A percentile compares a stretch with the other conserved stretches of the same genome.
Evolutionary conservation across 805 yeast genomes (phyloP).

Genomic region (Candida sphagnicola): DNA sequence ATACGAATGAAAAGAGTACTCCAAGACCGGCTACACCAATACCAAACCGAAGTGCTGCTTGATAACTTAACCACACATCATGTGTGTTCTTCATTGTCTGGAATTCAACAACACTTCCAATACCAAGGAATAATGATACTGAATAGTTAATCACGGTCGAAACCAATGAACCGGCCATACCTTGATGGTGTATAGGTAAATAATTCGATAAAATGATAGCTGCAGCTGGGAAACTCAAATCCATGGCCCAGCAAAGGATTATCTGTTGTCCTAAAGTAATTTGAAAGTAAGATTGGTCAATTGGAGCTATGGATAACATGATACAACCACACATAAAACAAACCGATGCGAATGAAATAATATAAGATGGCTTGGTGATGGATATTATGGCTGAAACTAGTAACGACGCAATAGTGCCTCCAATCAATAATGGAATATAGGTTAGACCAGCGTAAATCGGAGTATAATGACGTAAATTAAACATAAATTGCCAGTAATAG

Average conservation of each 20-base stretch:
- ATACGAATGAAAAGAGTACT: constrained; percentile 22
- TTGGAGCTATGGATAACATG: constrained; percentile 54
- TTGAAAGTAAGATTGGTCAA: constrained; percentile 55
- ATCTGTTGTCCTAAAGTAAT: constrained; percentile 54
- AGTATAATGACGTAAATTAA: constrained; percentile 46
- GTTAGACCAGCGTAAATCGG: constrained; percentile 32
- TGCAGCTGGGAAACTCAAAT: constrained; percentile 72
- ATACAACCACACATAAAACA: constrained; percentile 54
- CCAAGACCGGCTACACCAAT: constrained; percentile 58
- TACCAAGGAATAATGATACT: constrained; percentile 64
- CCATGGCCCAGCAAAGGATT: constrained; percentile 70
- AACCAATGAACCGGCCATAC: constrained; percentile 73
- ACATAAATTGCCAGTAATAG: constrained; percentile 51
- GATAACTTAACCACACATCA: constrained; percentile 39
- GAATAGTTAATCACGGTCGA: constrained; percentile 71
- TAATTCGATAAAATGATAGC: constrained; percentile 57
- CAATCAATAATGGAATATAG: constrained; percentile 44
- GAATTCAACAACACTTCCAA: constrained; percentile 63
- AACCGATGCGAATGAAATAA: constrained; percentile 47
- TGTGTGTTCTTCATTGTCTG: constrained; percentile 12
- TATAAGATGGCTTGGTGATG: constrained; percentile 44
- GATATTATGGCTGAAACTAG: constrained; percentile 46
- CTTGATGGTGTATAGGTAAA: constrained; percentile 64
- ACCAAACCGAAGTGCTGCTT: constrained; percentile 58
- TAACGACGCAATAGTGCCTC: constrained; percentile 56